A percentile compares a stretch with the other conserved stretches of the same genome.
These are phyloP conservation scores for Coemansia reversa DNA, from an alignment of 192 early-diverging fungal genomes.

Conservation along the genomic window DNA sequence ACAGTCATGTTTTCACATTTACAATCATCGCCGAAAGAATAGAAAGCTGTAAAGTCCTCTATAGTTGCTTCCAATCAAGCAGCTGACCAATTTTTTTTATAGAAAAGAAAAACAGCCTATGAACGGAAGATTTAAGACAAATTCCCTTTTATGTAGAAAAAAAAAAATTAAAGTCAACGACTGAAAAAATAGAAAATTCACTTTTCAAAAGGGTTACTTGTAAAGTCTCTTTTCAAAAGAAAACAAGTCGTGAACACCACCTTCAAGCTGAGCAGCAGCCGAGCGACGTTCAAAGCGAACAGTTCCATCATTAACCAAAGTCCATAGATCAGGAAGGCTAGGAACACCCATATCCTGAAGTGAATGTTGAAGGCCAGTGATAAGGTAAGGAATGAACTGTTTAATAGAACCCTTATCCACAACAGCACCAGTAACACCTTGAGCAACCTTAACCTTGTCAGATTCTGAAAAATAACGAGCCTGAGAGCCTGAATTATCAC, in stretches of 20 bases:
- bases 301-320: conserved; percentile 63
- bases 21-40: too few species aligned
- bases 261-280: conserved; percentile 92
- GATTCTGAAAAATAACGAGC: conserved; percentile 95
- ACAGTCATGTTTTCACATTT: too few species aligned
- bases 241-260: conserved; percentile 90
- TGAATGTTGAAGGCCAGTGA: conserved; percentile 93
- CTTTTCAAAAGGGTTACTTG: conserved; percentile 8
- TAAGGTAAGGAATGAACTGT: conserved; percentile 90
- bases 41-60: too few species aligned
- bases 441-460: conserved; percentile 98
- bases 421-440: conserved; percentile 97
- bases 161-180: too few species aligned
- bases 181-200: too few species aligned
- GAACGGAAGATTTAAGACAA: too few species aligned
- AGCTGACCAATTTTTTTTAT: too few species aligned
- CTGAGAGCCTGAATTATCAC: conserved; percentile 72
- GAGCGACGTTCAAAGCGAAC: conserved; percentile 95
- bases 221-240: conserved; percentile 80
- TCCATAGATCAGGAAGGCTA: conserved; percentile 66
- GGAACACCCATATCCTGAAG: conserved; percentile 94
- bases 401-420: conserved; percentile 95
- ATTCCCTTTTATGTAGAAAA: too few species aligned
- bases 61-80: too few species aligned
- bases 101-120: too few species aligned